Percentiles rank a stretch among this genome's conserved stretches.
Conservation (phyloP, 2,329 filamentous ascomycete genomes). For the Blastomyces silverae region DNA sequence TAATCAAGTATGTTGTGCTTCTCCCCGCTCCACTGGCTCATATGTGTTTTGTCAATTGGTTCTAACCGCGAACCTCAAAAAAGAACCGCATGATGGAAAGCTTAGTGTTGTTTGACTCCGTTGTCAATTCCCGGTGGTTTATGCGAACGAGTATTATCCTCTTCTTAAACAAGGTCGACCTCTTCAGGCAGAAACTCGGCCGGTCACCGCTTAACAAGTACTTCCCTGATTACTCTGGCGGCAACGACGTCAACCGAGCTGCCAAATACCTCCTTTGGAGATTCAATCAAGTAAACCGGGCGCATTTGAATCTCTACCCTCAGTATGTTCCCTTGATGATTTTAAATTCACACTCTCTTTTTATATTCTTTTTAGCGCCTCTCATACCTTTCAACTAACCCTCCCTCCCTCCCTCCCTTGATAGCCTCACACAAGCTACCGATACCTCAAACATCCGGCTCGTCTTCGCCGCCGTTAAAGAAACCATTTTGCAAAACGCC, state of each 20-base stretch:
- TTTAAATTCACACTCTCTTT: neutral
- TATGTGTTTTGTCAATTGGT: neutral
- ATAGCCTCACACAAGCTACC: conserved; percentile 91
- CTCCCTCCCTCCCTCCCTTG: neutral
- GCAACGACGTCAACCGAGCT: conserved; percentile 95
- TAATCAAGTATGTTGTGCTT: conserved; percentile 64
- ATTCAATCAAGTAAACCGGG: conserved; percentile 97
- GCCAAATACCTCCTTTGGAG: conserved; percentile 97
- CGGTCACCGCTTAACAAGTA: conserved; percentile 88
- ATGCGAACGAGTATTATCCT: conserved; percentile 98
- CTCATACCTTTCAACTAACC: conserved; percentile 25
- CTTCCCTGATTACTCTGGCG: conserved; percentile 95
- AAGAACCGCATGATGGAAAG: conserved; percentile 99
- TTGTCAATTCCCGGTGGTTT: conserved; percentile 98
- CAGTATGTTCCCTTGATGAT: conserved; percentile 55
- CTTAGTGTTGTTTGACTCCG: conserved; percentile 89
- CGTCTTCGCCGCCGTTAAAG: conserved; percentile 96
- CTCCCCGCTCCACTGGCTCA: neutral
- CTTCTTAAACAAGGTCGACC: conserved; percentile 97
- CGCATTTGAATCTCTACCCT: conserved; percentile 92
- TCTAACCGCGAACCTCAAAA: conserved; percentile 14
- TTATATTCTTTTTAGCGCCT: neutral
- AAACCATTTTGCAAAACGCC: conserved; percentile 97
- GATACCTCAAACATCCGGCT: conserved; percentile 97
- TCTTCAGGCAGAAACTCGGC: conserved; percentile 90